Base-by-base conservation (phyloP, 108 stramenopile genomes). In the Cyclotella choctawhatcheeana region DNA sequence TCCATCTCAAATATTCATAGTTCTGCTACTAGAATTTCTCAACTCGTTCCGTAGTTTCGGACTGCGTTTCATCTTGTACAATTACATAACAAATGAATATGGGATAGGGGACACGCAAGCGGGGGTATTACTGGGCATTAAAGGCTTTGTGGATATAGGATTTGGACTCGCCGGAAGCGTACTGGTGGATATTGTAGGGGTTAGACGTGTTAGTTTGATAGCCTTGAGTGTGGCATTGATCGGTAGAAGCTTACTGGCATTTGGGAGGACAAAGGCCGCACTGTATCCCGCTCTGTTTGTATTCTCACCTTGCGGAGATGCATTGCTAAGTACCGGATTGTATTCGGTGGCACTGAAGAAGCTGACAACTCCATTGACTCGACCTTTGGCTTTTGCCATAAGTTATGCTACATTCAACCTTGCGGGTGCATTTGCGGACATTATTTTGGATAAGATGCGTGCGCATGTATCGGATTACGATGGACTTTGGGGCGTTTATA, bases 21-120 rank as follows among this genome's bases (percentile, higher is more conserved):
- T 73, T 6, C 29, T 73, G 24, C 53, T 73, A 1, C 71, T 73
- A 16, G 71, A 73, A 43, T 73, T 73, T 22, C 52, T 73, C 35
- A 81, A 76, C 69, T 75, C 80, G 24, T 81, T 81, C 80, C 67
- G 73, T 10, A 44, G 44, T 40, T 81, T 74, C 25, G 80, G 80
- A 0, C 20, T 81, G 30, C 61, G 74, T 1, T 76, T 76, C 44
- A 69, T 81, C 3, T 52, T 63, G 25, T 76, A 81, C 53, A 71
- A 54, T 34, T 81, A 76, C 47, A 40, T 76, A 4, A 81, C 80
- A 1, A 81, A 81, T 50, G 80, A 81, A 51, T 81, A 54, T 25
- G 74, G 74, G 2, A 55, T 71, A 10, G 24, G 31, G 0, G 80
- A 81, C 54, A 33, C 37, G 0, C 2, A 64, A 3, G 69, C 80